Evolutionary conservation across 2,329 filamentous ascomycete genomes (phyloP).

Genomic region (Sphaerostilbella broomeana): DNA sequence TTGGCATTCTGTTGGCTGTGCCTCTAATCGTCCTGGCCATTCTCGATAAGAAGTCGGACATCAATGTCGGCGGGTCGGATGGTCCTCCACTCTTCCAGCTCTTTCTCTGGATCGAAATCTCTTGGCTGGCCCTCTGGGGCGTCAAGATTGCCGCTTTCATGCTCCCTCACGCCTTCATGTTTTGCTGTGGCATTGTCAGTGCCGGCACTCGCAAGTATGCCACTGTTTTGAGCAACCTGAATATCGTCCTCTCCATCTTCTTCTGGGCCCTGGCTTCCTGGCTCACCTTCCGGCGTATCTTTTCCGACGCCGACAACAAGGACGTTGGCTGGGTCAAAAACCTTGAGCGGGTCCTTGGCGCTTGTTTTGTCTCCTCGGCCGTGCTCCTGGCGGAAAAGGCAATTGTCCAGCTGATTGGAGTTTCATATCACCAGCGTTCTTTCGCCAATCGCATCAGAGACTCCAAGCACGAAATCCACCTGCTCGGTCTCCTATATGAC

Average conservation of each 20-base stretch:
- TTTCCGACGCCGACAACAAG: constrained; percentile 27
- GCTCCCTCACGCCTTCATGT: constrained; percentile 58
- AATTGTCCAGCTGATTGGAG: constrained; percentile 75
- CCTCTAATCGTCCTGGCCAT: constrained; percentile 52
- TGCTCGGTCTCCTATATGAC: constrained; percentile 82
- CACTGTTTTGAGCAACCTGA: constrained; percentile 55
- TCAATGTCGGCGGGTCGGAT: constrained; percentile 28
- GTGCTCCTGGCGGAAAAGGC: constrained; percentile 72
- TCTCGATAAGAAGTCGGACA: constrained; percentile 33
- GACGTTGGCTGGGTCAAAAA: constrained; percentile 48
- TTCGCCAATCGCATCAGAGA: constrained; percentile 79
- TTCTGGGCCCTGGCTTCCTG: constrained; percentile 60
- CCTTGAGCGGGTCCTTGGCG: constrained; percentile 59
- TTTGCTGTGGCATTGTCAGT: constrained; percentile 62
- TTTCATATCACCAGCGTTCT: constrained; percentile 78
- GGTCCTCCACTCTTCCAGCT: constrained; percentile 52
- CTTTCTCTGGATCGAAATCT: constrained; percentile 62
- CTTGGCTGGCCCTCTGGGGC: constrained; percentile 62
- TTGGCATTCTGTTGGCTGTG: constrained; percentile 54
- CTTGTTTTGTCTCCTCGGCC: constrained; percentile 59
- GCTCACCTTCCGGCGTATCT: constrained; percentile 55
- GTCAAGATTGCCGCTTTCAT: constrained; percentile 58
- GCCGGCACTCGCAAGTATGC: constrained; percentile 66
- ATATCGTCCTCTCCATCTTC: constrained; percentile 61
- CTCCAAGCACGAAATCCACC: constrained; percentile 77